Conservation (phyloP, 345 rosid species). For the Gossypium anomalum region DNA sequence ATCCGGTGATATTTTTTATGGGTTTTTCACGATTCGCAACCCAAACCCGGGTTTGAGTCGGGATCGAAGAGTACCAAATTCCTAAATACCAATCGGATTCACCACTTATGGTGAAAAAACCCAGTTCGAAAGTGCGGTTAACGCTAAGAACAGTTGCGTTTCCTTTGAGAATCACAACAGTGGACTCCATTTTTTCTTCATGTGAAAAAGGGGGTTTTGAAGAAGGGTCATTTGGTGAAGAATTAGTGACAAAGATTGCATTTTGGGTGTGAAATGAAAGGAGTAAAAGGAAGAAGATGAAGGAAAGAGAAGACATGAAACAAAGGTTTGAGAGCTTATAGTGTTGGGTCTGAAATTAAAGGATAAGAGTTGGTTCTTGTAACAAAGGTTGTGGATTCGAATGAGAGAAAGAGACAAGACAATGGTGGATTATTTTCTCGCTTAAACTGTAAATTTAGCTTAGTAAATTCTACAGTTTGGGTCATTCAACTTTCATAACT, state of each 20-base stretch:
- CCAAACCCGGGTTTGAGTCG: constrained; percentile 44
- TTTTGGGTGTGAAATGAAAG: background rate
- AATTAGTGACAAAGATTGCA: constrained; percentile 2
- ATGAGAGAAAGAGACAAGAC: too few relatives aligned
- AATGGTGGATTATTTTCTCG: too few relatives aligned
- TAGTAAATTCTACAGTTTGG: too few relatives aligned
- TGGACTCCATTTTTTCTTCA: constrained; percentile 14
- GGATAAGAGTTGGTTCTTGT: too few relatives aligned
- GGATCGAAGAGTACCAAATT: constrained; percentile 48
- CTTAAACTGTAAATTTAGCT: too few relatives aligned
- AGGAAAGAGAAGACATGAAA: constrained; percentile 2
- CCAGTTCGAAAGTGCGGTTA: constrained; percentile 19
- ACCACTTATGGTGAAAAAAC: constrained; percentile 43
- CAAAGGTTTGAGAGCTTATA: background rate
- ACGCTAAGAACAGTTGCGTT: constrained; percentile 41
- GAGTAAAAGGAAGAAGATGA: constrained; percentile 20
- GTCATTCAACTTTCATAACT: too few relatives aligned
- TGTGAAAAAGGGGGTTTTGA: background rate
- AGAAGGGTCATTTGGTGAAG: background rate
- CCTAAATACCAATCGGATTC: constrained; percentile 44
- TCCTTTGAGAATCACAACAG: constrained; percentile 35
- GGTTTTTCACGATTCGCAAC: constrained; percentile 20
- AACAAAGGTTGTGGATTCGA: too few relatives aligned
- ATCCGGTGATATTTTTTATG: constrained; percentile 24
- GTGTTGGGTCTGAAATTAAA: too few relatives aligned